A percentile compares a stretch with the other conserved stretches of the same genome.
phyloP scores from a whole-genome alignment of 345 rosid species.

The Passiflora organensis region DNA sequence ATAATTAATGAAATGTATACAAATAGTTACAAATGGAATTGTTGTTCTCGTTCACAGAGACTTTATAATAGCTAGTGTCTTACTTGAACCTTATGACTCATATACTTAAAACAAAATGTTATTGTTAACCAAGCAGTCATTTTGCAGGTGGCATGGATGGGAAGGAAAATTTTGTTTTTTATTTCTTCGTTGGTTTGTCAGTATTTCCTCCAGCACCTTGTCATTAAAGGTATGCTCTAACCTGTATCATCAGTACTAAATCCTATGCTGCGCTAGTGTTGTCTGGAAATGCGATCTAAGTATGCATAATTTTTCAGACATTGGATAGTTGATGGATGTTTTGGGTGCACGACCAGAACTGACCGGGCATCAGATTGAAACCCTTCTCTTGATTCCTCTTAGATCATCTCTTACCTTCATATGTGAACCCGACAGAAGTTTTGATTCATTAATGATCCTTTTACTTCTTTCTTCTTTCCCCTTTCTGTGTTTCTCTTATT shows the following conservation, averaged over 20 bases:
- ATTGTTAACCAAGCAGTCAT: too few species aligned
- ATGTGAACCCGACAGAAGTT: too few species aligned
- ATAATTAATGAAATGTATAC: slow-evolving; percentile 4
- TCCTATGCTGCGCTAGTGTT: too few species aligned
- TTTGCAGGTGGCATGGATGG: slow-evolving; percentile 60
- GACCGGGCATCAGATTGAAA: too few species aligned
- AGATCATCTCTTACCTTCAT: too few species aligned
- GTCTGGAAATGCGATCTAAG: too few species aligned
- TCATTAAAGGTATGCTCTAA: slow-evolving; percentile 54
- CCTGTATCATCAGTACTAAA: background rate
- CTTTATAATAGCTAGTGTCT: too few species aligned
- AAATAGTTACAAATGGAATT: background rate
- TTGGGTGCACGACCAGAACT: too few species aligned
- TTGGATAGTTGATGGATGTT: too few species aligned
- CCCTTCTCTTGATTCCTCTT: too few species aligned
- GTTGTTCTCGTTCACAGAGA: background rate
- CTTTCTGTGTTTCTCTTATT: slow-evolving; percentile 4
- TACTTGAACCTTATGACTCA: too few species aligned
- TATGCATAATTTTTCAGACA: background rate
- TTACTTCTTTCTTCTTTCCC: background rate
- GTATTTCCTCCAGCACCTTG: slow-evolving; percentile 54
- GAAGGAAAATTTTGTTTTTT: slow-evolving; percentile 38
- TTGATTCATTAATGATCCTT: background rate
- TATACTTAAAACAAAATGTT: too few species aligned
- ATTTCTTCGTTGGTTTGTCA: slow-evolving; percentile 54